Evolutionary conservation across 805 yeast genomes (phyloP).

Genomic region (Schizosaccharomyces lindneri): DNA sequence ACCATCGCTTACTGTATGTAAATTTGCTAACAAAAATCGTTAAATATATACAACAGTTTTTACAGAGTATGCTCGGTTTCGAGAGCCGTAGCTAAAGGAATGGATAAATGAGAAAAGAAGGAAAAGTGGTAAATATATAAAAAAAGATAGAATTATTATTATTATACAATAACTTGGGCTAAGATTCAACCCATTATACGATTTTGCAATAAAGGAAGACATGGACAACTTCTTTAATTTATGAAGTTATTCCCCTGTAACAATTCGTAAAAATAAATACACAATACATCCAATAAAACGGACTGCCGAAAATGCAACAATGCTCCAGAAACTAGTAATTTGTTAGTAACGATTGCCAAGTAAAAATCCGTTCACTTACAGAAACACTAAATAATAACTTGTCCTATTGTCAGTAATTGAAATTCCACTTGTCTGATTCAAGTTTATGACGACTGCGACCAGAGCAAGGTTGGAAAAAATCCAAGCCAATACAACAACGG

Average conservation of each 20-base stretch:
- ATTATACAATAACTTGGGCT: too few species aligned
- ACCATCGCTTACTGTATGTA: too few species aligned
- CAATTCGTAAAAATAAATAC: constrained; percentile 25
- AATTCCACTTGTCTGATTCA: constrained; percentile 35
- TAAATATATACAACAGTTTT: too few species aligned
- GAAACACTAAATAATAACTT: not conserved
- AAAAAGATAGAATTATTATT: too few species aligned
- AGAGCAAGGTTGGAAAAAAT: constrained; percentile 56
- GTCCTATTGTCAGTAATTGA: constrained; percentile 24
- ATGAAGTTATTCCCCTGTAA: not conserved
- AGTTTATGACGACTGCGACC: constrained; percentile 72
- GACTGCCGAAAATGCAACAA: constrained; percentile 57
- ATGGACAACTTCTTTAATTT: too few species aligned
- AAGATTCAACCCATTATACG: too few species aligned
- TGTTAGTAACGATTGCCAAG: constrained; percentile 12
- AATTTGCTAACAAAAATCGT: too few species aligned
- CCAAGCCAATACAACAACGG: constrained; percentile 92
- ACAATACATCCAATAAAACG: constrained; percentile 63
- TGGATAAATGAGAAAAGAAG: too few species aligned
- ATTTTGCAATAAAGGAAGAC: too few species aligned
- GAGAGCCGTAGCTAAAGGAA: too few species aligned
- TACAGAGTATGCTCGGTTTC: too few species aligned
- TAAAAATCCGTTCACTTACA: not conserved
- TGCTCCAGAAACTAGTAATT: constrained; percentile 73
- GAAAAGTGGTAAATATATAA: too few species aligned